Percentiles rank a stretch among this genome's conserved stretches.
Evolutionary conservation across 2,329 filamentous ascomycete species (phyloP).

Genomic region (Colletotrichum plurivorum): DNA sequence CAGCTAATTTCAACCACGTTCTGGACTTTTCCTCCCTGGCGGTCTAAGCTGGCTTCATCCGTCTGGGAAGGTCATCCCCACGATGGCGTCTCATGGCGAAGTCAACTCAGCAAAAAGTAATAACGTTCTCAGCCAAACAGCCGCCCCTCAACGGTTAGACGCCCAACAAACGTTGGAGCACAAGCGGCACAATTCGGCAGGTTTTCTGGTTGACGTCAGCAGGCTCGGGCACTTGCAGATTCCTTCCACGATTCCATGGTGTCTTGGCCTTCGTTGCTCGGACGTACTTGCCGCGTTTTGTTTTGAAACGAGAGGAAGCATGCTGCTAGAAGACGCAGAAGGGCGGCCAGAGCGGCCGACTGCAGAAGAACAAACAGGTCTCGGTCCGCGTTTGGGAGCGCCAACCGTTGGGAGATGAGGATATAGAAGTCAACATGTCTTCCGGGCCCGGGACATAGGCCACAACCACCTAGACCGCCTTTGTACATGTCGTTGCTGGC

Average conservation of each 20-base stretch:
- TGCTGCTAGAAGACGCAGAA: conserved; percentile 5
- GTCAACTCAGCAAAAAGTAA: too few species aligned
- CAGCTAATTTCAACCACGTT: too few species aligned
- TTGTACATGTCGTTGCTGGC: too few species aligned
- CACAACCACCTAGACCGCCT: not conserved
- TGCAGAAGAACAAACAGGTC: not conserved
- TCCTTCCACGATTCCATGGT: conserved; percentile 11
- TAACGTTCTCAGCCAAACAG: too few species aligned
- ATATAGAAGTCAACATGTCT: not conserved
- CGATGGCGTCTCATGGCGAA: too few species aligned
- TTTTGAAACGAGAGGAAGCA: conserved; percentile 24
- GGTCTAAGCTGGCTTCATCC: too few species aligned
- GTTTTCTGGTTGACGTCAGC: conserved; percentile 1
- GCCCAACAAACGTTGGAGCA: too few species aligned
- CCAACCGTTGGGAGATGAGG: too few species aligned
- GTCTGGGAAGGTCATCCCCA: too few species aligned
- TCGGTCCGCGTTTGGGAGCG: not conserved
- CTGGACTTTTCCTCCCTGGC: too few species aligned
- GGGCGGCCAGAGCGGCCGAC: not conserved
- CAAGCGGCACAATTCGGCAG: too few species aligned
- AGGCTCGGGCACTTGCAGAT: conserved; percentile 18
- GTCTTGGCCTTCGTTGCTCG: conserved; percentile 20
- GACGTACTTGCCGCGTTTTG: conserved; percentile 4
- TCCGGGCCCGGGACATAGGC: not conserved
- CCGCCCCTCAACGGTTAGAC: too few species aligned